Base-by-base conservation (phyloP, 139 green algal genomes). In the Raphidocelis subcapitata region DNA sequence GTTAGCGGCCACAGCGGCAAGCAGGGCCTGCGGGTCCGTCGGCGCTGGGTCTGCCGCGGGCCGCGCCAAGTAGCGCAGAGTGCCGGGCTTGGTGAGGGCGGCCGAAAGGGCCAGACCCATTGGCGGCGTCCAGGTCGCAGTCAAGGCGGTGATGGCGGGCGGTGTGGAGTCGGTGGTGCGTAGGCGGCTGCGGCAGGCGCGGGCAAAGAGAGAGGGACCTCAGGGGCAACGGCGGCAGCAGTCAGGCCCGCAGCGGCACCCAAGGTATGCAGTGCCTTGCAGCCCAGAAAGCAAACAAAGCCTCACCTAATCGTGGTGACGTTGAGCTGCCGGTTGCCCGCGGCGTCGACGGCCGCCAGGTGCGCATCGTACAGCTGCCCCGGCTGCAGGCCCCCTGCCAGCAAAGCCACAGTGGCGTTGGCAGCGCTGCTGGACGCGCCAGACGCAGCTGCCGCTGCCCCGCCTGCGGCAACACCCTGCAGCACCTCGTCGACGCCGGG, bases 311-410 rank as follows among this genome's bases (percentile, higher is more conserved):
- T 62, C 32, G 67, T 72, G 10, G 67, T 74, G 5, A 84, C 68
- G 5, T 14, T 51, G 18, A 36, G 20, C 55, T 79, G 78, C 26
- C 29, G 26, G 55, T 83, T 83, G 54, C 67, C 61, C 2, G 32
- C 69, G 26, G 36, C 20, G 46, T 77, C 72, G 28, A 64, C 66
- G 1, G 31, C 49, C 0, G 70, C 29, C 35, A 84, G 28, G 36
- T 80, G 52, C 0, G 80, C 21, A 62, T 84, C 68, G 54, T 84
- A 84, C 31, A 67, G 41, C 5, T 21, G 2, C 0, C 78, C 78
- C 0, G 49, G 23, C 15, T n/a, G 26, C 5, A 83, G 67, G 26
- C 62, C 61, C 0, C 2, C 15, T 3, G 63, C 44, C 15, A 29
- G 20, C 14, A 77, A 24, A 14, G 20, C 16, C 2, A 16, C 12